phyloP scores from a whole-genome alignment of 495 filamentous ascomycete species.

The Neurospora sp. region DNA sequence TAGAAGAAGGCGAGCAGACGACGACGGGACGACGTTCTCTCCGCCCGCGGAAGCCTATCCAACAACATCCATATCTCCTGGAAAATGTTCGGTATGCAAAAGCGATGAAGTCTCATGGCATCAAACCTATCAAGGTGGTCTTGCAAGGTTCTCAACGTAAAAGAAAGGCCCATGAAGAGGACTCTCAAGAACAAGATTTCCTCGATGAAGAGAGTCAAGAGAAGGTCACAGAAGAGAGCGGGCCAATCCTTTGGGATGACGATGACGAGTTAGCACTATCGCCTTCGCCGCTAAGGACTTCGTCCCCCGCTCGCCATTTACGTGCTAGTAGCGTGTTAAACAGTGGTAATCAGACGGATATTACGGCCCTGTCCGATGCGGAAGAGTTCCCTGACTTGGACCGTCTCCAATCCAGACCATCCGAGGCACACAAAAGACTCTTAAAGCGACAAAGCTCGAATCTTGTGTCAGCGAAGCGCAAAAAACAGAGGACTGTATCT shows the following conservation, averaged over 20 bases:
- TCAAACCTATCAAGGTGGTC: slow-evolving; percentile 50
- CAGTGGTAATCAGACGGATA: slow-evolving; percentile 17
- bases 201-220: slow-evolving; percentile 38
- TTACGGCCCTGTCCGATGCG: slow-evolving; percentile 21
- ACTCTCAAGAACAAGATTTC: slow-evolving; percentile 41
- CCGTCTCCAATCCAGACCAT: slow-evolving; percentile 9
- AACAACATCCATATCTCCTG: slow-evolving; percentile 61
- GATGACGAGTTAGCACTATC: slow-evolving; percentile 16
- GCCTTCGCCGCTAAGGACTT: slow-evolving; percentile 19
- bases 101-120: slow-evolving; percentile 48
- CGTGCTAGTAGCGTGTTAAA: slow-evolving; percentile 16
- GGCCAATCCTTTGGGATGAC: slow-evolving; percentile 10
- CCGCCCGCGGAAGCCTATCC: slow-evolving; percentile 62
- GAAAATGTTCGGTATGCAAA: slow-evolving; percentile 57
- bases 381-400: slow-evolving; percentile 31
- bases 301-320: slow-evolving; percentile 5
- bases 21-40: slow-evolving; percentile 32
- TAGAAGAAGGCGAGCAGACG: slow-evolving; percentile 11
- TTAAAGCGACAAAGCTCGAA: slow-evolving; percentile 14
- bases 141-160: slow-evolving; percentile 18
- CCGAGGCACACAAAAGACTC: not conserved
- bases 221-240: slow-evolving; percentile 20
- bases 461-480: slow-evolving; percentile 9
- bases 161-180: slow-evolving; percentile 24
- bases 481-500: slow-evolving; percentile 10